These are phyloP conservation scores for Colletotrichum salicis DNA, from an alignment of 2,329 filamentous ascomycete genomes.

Conservation along the genomic window DNA sequence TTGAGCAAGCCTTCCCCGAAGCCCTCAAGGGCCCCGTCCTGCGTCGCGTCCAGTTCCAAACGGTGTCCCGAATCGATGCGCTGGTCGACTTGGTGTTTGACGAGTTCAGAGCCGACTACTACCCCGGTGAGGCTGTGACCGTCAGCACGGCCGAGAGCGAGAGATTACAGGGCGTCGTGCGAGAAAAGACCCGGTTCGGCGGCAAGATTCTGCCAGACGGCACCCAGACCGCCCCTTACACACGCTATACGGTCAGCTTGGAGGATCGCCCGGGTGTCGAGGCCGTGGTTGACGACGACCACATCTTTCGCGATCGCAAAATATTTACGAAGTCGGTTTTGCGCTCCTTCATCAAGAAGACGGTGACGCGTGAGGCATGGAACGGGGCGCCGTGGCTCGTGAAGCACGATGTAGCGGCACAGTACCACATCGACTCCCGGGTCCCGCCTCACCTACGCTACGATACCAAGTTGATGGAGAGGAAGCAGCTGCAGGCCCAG, in stretches of 20 bases:
- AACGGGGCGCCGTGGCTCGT: slow-evolving; percentile 97
- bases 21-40: slow-evolving; percentile 90
- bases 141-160: slow-evolving; percentile 77
- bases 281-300: slow-evolving; percentile 80
- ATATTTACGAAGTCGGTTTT: slow-evolving; percentile 95
- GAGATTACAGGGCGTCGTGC: slow-evolving; percentile 77
- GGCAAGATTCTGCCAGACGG: slow-evolving; percentile 73
- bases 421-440: slow-evolving; percentile 87
- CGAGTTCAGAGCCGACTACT: slow-evolving; percentile 90
- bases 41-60: slow-evolving; percentile 91
- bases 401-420: slow-evolving; percentile 83
- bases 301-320: slow-evolving; percentile 88
- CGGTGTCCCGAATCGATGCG: slow-evolving; percentile 87
- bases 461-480: slow-evolving; percentile 80
- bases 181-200: slow-evolving; percentile 86
- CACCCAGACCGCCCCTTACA: slow-evolving; percentile 74
- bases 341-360: slow-evolving; percentile 93
- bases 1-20: slow-evolving; percentile 92
- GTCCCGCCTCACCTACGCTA: slow-evolving; percentile 85
- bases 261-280: slow-evolving; percentile 76
- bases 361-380: slow-evolving; percentile 91
- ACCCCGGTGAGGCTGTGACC: slow-evolving; percentile 85
- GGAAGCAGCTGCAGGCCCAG: slow-evolving; percentile 76
- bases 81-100: slow-evolving; percentile 75
- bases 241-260: slow-evolving; percentile 83